Evolutionary conservation across 2,329 filamentous ascomycete species (phyloP), one percentile per base, ranked within the genome.

Genomic region (Chrysoporthe cubensis): DNA sequence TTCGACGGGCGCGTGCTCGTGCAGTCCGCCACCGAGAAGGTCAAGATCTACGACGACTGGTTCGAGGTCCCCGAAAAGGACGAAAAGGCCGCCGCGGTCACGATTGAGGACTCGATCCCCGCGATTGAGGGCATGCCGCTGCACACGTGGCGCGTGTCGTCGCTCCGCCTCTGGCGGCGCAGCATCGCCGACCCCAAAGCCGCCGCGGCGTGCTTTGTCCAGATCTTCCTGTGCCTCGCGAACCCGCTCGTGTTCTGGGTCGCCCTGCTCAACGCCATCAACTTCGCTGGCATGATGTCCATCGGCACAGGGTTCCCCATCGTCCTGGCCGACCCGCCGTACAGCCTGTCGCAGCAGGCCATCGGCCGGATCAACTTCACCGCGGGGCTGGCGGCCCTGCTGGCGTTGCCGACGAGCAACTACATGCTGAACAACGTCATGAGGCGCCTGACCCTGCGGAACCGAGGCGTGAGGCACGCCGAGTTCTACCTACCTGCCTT

Each of bases 1-100:
- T 80, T 80, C 52, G 76, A 81, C 67, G 80, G 80, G 2, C 77
- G 77, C 32, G 78, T 81, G 4, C 66, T 81, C 3, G 63, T 78
- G 1, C 79, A 81, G 67, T 76, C 73, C 16, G 76, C 75, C 2
- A 77, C 77, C 0, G 80, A 80, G 69, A 80, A 77, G 65, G 72
- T 80, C 14, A 76, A 73, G 6, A 74, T 81, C 37, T 80, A 78
- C 71, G 71, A 77, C 43, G 75, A 79, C 34, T 74, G 73, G 69
- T 75, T 76, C 2, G 67, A 71, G 2, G 72, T 76, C 2, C 71
- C 72, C 7, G 66, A 69, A 2, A 21, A 21, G 4, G 70, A 67
- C 13, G 50, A 56, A 26, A 46, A n/a, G 7, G 40, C 60, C 6
- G 26, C 42, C 8, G 21, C 57, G 18, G 59, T 56, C 37, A 61